Evolutionary conservation across 345 rosid species (phyloP).

Genomic region (Populus tremula): DNA sequence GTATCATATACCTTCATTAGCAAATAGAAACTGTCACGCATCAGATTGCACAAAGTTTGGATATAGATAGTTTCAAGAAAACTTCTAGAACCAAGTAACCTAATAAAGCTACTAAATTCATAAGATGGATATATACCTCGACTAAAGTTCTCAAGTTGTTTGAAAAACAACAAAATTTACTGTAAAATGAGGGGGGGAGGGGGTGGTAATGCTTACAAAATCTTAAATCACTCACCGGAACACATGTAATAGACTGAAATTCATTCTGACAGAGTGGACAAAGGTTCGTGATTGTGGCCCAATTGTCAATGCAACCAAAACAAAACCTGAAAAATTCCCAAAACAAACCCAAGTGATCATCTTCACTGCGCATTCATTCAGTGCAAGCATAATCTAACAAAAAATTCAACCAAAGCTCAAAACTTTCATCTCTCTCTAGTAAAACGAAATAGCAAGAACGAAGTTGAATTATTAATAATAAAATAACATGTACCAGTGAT

Average conservation of each 20-base stretch:
- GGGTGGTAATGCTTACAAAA: background rate
- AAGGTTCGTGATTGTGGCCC: slow-evolving; percentile 94
- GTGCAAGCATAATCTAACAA: background rate
- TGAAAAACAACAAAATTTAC: background rate
- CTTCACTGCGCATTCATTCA: slow-evolving; percentile 3
- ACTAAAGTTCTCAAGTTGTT: background rate
- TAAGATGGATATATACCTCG: background rate
- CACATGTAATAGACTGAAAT: slow-evolving; percentile 93
- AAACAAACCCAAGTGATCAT: slow-evolving; percentile 22
- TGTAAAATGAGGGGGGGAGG: background rate
- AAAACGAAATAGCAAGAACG: background rate
- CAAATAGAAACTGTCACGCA: slow-evolving; percentile 18
- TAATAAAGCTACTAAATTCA: background rate
- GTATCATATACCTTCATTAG: slow-evolving; percentile 80
- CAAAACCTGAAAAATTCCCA: slow-evolving; percentile 72
- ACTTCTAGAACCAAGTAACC: slow-evolving; percentile 5
- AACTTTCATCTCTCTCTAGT: background rate
- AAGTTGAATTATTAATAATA: background rate
- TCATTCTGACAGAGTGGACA: slow-evolving; percentile 98
- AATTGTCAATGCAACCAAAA: slow-evolving; percentile 95
- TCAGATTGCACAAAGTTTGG: slow-evolving; percentile 17
- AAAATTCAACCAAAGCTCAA: background rate
- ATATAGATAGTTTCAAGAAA: slow-evolving; percentile 12
- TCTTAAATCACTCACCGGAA: slow-evolving; percentile 64
- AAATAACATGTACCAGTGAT: slow-evolving; percentile 62